These are phyloP conservation scores for Dentipellis fragilis DNA, from an alignment of 768 basidiomycete genomes.

Conservation along the genomic window DNA sequence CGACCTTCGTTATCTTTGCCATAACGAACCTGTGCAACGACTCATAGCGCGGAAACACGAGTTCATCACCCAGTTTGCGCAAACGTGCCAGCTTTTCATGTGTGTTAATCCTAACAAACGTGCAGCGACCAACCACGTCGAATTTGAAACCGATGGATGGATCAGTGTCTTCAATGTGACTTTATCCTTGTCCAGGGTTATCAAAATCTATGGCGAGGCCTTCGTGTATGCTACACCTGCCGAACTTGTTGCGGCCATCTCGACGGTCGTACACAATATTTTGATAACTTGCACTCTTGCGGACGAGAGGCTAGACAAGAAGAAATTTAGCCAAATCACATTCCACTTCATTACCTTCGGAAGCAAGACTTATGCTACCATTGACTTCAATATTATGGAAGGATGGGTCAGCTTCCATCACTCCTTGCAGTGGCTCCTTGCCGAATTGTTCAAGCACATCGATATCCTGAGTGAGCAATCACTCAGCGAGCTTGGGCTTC, in stretches of 20 bases:
- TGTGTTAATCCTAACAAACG: slow-evolving; percentile 88
- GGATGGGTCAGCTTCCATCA: slow-evolving; percentile 91
- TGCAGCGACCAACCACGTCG: slow-evolving; percentile 74
- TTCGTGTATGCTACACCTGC: slow-evolving; percentile 49
- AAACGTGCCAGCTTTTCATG: slow-evolving; percentile 84
- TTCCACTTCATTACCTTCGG: slow-evolving; percentile 67
- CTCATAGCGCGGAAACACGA: slow-evolving; percentile 62
- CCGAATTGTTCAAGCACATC: slow-evolving; percentile 81
- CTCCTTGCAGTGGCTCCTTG: slow-evolving; percentile 82
- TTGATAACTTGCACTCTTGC: slow-evolving; percentile 58
- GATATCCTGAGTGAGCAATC: slow-evolving; percentile 50
- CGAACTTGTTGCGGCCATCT: slow-evolving; percentile 58
- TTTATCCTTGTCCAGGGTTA: slow-evolving; percentile 77
- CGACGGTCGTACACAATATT: slow-evolving; percentile 60
- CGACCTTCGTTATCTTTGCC: slow-evolving; percentile 78
- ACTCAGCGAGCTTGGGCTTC: slow-evolving; percentile 40
- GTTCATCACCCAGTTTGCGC: slow-evolving; percentile 61
- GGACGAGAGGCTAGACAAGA: slow-evolving; percentile 59
- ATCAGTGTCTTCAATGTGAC: slow-evolving; percentile 95
- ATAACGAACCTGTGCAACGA: slow-evolving; percentile 70
- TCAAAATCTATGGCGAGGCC: slow-evolving; percentile 83
- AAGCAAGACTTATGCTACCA: slow-evolving; percentile 43
- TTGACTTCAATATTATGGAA: slow-evolving; percentile 71
- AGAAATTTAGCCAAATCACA: slow-evolving; percentile 48
- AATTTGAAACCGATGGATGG: slow-evolving; percentile 96